These are phyloP conservation scores for Pythium aristosporum DNA, from an alignment of 352 stramenopile genomes.

Conservation along the genomic window DNA sequence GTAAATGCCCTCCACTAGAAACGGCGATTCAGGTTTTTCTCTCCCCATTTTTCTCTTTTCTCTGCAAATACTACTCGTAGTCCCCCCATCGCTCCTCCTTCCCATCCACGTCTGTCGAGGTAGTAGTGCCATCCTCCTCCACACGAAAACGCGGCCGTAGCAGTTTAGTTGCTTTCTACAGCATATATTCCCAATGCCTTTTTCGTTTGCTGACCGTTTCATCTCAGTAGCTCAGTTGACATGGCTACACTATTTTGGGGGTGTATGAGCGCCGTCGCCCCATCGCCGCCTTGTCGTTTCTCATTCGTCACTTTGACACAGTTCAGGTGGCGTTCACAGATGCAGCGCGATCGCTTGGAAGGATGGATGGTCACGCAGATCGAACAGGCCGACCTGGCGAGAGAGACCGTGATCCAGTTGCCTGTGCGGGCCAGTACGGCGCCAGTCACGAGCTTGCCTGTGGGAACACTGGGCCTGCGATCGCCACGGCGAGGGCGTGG, in stretches of 20 bases:
- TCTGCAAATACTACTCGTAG: conserved; percentile 5
- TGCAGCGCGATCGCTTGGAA: conserved; percentile 71
- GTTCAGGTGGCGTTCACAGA: conserved; percentile 9
- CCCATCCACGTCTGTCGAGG: background rate
- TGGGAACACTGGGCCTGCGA: background rate
- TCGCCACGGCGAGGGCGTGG: conserved; percentile 18
- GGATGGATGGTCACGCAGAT: conserved; percentile 81
- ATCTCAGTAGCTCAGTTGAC: background rate
- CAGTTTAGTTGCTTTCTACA: background rate
- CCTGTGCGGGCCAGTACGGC: conserved; percentile 26
- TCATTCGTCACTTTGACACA: background rate
- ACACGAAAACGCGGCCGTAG: too few relatives aligned
- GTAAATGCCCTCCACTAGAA: conserved; percentile 32
- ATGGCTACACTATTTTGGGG: conserved; percentile 23
- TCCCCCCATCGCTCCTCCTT: background rate
- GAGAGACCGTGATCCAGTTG: conserved; percentile 62
- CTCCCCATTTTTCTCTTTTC: background rate
- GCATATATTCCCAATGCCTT: too few relatives aligned
- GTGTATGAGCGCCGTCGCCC: too few relatives aligned
- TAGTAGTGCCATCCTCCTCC: background rate
- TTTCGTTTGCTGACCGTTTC: background rate
- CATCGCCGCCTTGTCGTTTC: background rate
- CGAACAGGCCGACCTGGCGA: conserved; percentile 61
- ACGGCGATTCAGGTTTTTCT: conserved; percentile 9
- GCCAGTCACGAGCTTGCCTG: background rate